phyloP scores from a whole-genome alignment of 164 flowering plant species.

The Nelumbo lutea region DNA sequence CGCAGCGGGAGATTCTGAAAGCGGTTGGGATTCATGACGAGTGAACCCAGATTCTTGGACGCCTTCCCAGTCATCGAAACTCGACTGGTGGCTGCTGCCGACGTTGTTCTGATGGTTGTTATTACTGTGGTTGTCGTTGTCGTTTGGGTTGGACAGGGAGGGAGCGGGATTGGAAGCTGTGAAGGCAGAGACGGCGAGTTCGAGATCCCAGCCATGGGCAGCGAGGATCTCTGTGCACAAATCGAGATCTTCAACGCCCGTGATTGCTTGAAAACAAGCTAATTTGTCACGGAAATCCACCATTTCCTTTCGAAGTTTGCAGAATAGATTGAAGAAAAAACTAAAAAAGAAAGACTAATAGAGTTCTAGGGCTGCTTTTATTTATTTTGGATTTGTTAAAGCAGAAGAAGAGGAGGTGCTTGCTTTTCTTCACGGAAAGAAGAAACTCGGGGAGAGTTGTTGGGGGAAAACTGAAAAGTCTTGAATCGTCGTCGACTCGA shows the following conservation, averaged over 20 bases:
- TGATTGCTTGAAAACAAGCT: constrained; percentile 87
- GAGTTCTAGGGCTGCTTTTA: too few relatives aligned
- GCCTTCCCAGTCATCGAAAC: constrained; percentile 8
- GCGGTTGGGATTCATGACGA: not conserved
- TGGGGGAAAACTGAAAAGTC: too few relatives aligned
- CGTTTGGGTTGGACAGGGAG: not conserved
- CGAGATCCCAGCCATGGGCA: constrained; percentile 95
- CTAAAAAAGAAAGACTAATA: too few relatives aligned
- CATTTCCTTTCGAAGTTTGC: constrained; percentile 28
- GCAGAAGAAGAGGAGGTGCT: too few relatives aligned
- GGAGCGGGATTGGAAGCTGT: constrained; percentile 25
- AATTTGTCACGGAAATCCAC: constrained; percentile 69
- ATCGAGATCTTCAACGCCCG: constrained; percentile 77
- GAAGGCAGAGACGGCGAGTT: constrained; percentile 77
- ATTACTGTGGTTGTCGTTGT: constrained; percentile 1
- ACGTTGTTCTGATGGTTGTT: not conserved
- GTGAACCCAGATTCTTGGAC: not conserved
- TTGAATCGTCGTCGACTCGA: too few relatives aligned
- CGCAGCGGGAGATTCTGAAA: not conserved
- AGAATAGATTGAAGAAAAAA: not conserved
- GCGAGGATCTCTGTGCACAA: constrained; percentile 83
- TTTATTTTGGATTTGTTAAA: too few relatives aligned
- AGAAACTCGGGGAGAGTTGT: too few relatives aligned
- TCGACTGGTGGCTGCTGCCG: constrained; percentile 9
- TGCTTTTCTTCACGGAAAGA: too few relatives aligned